phyloP scores from a whole-genome alignment of 805 yeast genomes.

The Candida insectorum region DNA sequence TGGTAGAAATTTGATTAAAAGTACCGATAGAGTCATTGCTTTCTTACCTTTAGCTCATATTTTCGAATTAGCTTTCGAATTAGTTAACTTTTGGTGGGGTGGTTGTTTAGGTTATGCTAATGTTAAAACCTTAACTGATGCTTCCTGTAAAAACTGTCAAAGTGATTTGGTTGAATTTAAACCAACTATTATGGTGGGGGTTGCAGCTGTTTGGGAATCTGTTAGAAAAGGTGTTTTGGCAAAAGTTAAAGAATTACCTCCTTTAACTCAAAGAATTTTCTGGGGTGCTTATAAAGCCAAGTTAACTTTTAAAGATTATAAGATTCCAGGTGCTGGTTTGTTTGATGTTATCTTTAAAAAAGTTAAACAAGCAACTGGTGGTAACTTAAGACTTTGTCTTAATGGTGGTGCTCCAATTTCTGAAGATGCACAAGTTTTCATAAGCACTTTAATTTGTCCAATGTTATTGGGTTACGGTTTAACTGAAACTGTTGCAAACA shows the following conservation, averaged over 20 bases:
- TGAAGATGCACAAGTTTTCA: constrained; percentile 74
- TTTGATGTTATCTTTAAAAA: constrained; percentile 83
- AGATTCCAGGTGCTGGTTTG: constrained; percentile 69
- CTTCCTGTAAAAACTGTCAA: constrained; percentile 75
- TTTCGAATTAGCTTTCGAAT: constrained; percentile 87
- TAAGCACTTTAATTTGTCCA: constrained; percentile 73
- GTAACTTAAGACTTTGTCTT: constrained; percentile 65
- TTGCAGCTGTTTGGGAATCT: constrained; percentile 97
- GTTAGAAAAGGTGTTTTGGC: constrained; percentile 87
- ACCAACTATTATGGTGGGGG: constrained; percentile 97
- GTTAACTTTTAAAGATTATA: constrained; percentile 54
- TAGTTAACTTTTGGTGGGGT: constrained; percentile 84
- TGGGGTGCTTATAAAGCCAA: constrained; percentile 87
- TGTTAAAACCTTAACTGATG: constrained; percentile 85
- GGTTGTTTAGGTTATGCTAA: constrained; percentile 83
- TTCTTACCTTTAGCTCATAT: constrained; percentile 96
- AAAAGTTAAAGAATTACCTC: constrained; percentile 66
- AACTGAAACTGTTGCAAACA: constrained; percentile 93
- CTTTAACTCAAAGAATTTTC: constrained; percentile 70
- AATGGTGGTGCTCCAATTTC: constrained; percentile 95
- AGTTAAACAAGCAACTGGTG: constrained; percentile 94
- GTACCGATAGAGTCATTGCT: constrained; percentile 72
- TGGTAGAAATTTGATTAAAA: constrained; percentile 45
- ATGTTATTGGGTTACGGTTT: constrained; percentile 94
- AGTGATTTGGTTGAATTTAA: constrained; percentile 85